These are phyloP conservation scores for barrel medic (Medicago truncatula) DNA, from an alignment of 306 rosid genomes.

Conservation along the genomic window DNA sequence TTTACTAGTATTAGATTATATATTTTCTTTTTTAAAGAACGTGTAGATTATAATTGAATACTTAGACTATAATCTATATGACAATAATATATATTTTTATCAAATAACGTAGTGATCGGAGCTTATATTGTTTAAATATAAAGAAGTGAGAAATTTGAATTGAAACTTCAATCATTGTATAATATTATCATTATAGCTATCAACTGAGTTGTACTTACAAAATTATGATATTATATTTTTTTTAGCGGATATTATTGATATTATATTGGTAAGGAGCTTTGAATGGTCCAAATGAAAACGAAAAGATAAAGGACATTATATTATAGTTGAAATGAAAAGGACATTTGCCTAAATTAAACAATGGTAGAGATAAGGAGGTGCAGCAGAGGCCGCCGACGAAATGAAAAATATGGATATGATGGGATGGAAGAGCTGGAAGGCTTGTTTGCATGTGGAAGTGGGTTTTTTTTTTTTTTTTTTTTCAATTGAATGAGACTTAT, in stretches of 20 bases:
- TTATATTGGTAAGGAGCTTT: slow-evolving; percentile 12
- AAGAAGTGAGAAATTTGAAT: too few species aligned
- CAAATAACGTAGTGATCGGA: too few species aligned
- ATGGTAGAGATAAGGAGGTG: slow-evolving; percentile 42
- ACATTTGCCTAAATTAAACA: slow-evolving; percentile 51
- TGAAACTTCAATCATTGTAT: accelerated
- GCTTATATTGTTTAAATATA: too few species aligned
- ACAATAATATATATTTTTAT: not conserved
- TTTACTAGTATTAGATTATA: slow-evolving; percentile 7
- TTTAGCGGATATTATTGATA: not conserved
- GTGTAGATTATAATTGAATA: too few species aligned
- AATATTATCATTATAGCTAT: too few species aligned
- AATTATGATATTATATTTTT: too few species aligned
- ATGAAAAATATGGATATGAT: slow-evolving; percentile 26
- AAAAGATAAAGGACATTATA: slow-evolving; percentile 31
- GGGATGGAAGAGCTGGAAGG: slow-evolving; percentile 28
- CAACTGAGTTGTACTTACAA: too few species aligned
- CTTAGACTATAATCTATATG: not conserved
- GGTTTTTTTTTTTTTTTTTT: slow-evolving; percentile 17
- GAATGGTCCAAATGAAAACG: slow-evolving; percentile 36
- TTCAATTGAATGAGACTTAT: slow-evolving; percentile 18
- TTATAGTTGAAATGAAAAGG: slow-evolving; percentile 50
- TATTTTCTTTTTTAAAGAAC: not conserved
- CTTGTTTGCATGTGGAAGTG: slow-evolving; percentile 39
- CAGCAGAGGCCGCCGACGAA: slow-evolving; percentile 54